A percentile compares a stretch with the other conserved stretches of the same genome.
These are phyloP conservation scores for Aspergillus pseudoglaucus DNA, from an alignment of 2,329 filamentous ascomycete genomes.

Conservation along the genomic window DNA sequence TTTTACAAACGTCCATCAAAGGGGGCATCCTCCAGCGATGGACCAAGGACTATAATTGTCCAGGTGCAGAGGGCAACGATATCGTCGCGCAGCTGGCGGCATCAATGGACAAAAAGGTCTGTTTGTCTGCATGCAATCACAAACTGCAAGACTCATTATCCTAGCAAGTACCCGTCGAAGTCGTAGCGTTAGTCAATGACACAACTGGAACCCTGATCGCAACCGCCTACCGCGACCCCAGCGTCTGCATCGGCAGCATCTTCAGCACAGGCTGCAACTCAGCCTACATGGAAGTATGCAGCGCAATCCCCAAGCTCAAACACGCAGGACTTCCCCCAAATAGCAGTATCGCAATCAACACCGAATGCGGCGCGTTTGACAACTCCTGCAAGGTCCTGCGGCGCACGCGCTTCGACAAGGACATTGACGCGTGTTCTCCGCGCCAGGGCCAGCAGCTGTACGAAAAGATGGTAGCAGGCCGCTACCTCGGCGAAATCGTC, in stretches of 20 bases:
- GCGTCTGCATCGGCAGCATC: constrained; percentile 87
- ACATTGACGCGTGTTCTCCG: constrained; percentile 78
- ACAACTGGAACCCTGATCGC: constrained; percentile 90
- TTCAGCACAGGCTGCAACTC: constrained; percentile 95
- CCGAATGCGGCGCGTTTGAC: constrained; percentile 89
- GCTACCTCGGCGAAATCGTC: constrained; percentile 90
- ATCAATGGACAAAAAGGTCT: constrained; percentile 59
- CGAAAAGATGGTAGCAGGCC: constrained; percentile 92
- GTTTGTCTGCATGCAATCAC: neutral
- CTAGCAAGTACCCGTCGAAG: constrained; percentile 73
- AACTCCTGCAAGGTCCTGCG: constrained; percentile 77
- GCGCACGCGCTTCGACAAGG: constrained; percentile 63
- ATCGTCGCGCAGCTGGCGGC: constrained; percentile 75
- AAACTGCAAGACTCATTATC: neutral
- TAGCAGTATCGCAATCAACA: constrained; percentile 82
- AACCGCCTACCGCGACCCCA: constrained; percentile 78
- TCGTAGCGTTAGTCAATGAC: constrained; percentile 85
- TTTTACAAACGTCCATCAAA: constrained; percentile 76
- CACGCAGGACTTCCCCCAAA: constrained; percentile 71
- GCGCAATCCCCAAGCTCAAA: constrained; percentile 77
- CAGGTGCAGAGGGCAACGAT: constrained; percentile 78
- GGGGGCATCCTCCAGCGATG: constrained; percentile 80
- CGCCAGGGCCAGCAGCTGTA: constrained; percentile 90
- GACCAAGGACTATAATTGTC: constrained; percentile 88
- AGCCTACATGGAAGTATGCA: constrained; percentile 85